Evolutionary conservation across 1,284 basidiomycete species (phyloP), one percentile per base, ranked within the genome.

Genomic region (Takashimella tepidaria): DNA sequence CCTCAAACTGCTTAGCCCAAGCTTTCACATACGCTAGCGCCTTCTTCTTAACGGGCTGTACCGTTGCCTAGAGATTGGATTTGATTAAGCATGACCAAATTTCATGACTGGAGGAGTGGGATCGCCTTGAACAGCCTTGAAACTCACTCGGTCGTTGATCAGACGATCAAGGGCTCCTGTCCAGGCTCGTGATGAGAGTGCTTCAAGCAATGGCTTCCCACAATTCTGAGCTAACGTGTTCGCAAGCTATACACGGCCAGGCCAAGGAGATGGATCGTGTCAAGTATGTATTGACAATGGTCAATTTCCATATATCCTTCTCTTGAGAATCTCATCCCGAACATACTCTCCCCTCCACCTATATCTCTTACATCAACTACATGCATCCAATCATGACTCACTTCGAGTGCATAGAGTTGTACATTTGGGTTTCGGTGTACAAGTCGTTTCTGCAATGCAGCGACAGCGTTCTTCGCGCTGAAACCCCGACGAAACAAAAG

Each of bases 341-440:
- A n/a, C n/a, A n/a, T n/a, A n/a, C n/a, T n/a, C n/a, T n/a, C n/a
- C n/a, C n/a, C n/a, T n/a, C n/a, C n/a, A n/a, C n/a, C n/a, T n/a
- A n/a, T n/a, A n/a, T n/a, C n/a, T n/a, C n/a, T n/a, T n/a, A n/a
- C n/a, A n/a, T n/a, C n/a, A n/a, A n/a, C n/a, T n/a, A n/a, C n/a
- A n/a, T n/a, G n/a, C n/a, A n/a, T n/a, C n/a, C n/a, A n/a, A n/a
- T n/a, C n/a, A n/a, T n/a, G n/a, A n/a, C 75, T 60, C 50, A 78
- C 76, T 56, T 79, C 81, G n/a, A 98, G 83, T 8, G 92, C 84
- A 68, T 95, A 97, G 1, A 98, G 82, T 76, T 98, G 96, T 0
- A 98, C 96, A 67, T 96, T 98, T 13, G 95, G 88, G 72, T 89
- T 96, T 37, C 95, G 85, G 76, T 99, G 93, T 13, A 87, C 81